Percentiles rank a stretch among this genome's conserved stretches.
These are phyloP conservation scores for Penicillium silybi DNA, from an alignment of 495 filamentous ascomycete species.

Conservation along the genomic window DNA sequence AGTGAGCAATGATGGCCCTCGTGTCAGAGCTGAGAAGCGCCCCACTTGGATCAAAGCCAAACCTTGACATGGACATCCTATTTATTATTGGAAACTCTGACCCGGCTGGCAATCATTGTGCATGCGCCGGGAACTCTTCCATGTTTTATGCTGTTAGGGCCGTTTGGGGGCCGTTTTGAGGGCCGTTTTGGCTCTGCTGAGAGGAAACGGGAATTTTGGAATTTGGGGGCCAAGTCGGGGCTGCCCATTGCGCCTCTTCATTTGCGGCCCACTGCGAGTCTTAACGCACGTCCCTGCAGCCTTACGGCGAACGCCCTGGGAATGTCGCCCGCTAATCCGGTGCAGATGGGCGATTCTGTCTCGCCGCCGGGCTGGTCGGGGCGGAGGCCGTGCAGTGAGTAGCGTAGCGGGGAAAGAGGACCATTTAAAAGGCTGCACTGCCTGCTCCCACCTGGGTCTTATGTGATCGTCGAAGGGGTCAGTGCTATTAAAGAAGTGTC, in stretches of 20 bases:
- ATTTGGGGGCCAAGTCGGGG: slow-evolving; percentile 17
- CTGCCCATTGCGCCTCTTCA: slow-evolving; percentile 1
- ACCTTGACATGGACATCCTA: neutral
- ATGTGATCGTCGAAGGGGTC: slow-evolving; percentile 5
- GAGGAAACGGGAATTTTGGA: neutral
- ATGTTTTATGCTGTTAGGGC: slow-evolving; percentile 3
- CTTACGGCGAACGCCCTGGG: slow-evolving; percentile 14
- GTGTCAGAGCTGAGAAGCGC: slow-evolving; percentile 20
- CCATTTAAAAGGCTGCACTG: slow-evolving; percentile 1
- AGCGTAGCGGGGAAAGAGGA: neutral
- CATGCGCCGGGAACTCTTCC: slow-evolving; percentile 1
- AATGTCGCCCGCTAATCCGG: slow-evolving; percentile 3
- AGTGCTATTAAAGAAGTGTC: slow-evolving; percentile 1
- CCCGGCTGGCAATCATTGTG: slow-evolving; percentile 4
- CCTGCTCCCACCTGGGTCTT: neutral
- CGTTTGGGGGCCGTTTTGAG: neutral
- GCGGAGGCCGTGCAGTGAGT: slow-evolving; percentile 6
- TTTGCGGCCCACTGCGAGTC: slow-evolving; percentile 10
- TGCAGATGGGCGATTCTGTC: neutral
- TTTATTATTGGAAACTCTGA: slow-evolving; percentile 16
- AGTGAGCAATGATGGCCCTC: neutral
- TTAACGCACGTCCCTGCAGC: slow-evolving; percentile 24
- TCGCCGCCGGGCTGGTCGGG: slow-evolving; percentile 6
- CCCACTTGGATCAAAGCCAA: slow-evolving; percentile 1
- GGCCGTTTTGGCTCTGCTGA: slow-evolving; percentile 11